phyloP scores from a whole-genome alignment of 2,329 filamentous ascomycete species.

The Stagonosporopsis rhizophila region DNA sequence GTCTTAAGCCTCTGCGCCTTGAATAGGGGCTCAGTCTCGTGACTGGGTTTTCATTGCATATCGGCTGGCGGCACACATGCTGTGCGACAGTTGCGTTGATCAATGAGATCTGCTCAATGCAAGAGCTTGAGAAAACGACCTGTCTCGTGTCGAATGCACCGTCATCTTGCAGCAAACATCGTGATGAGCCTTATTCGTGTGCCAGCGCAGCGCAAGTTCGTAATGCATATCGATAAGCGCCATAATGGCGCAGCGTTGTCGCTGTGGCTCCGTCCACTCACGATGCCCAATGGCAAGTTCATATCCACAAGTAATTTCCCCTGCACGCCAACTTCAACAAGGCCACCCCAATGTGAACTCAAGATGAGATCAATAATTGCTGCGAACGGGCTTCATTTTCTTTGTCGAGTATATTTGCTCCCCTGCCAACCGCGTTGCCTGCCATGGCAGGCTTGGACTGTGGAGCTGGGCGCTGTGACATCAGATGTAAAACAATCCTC shows the following conservation, averaged over 20 bases:
- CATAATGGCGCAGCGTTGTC: constrained; percentile 23
- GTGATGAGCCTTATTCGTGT: constrained; percentile 1
- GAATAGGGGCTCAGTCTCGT: constrained; percentile 36
- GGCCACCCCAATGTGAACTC: constrained; percentile 19
- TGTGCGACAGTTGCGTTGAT: not conserved
- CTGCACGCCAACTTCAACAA: constrained; percentile 29
- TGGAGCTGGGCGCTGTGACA: constrained; percentile 18
- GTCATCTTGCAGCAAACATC: constrained; percentile 9
- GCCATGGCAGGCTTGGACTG: constrained; percentile 21
- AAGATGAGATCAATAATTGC: constrained; percentile 34
- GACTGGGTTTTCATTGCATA: constrained; percentile 5
- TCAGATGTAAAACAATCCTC: constrained; percentile 10
- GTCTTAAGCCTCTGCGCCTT: constrained; percentile 22
- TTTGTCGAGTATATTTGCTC: constrained; percentile 14
- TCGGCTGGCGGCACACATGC: constrained; percentile 3
- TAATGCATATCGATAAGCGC: constrained; percentile 26
- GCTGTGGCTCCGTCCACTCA: constrained; percentile 29
- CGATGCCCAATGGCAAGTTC: not conserved
- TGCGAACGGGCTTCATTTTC: constrained; percentile 31
- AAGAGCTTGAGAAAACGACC: constrained; percentile 2
- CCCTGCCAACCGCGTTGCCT: constrained; percentile 20
- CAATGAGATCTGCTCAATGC: constrained; percentile 9
- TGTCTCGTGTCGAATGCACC: constrained; percentile 1
- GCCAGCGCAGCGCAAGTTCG: constrained; percentile 19
- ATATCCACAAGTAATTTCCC: constrained; percentile 42